Evolutionary conservation across 768 basidiomycete species (phyloP), one percentile per base, ranked within the genome.

Genomic region (Leccinum longicurvipes): DNA sequence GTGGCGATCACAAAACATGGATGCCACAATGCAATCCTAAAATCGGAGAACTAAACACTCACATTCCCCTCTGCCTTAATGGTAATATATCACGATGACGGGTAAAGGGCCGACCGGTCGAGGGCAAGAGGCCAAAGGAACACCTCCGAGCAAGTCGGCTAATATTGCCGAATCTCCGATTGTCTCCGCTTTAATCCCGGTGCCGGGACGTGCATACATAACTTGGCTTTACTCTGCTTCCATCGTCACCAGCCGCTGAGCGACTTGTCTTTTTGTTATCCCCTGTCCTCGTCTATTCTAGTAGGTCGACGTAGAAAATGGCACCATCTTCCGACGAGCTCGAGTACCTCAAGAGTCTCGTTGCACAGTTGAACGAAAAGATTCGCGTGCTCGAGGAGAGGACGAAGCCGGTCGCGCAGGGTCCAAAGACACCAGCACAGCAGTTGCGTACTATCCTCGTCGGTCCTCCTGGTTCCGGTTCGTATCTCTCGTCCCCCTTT

Each of bases 391-490:
- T 98, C 58, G 96, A 98, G 79, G 71, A 75, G 15, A 85, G 82
- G 70, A 77, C 81, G 49, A 89, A 87, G 72, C 67, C 70, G 8
- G 72, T 73, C 11, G 68, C 68, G 21, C 64, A 72, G 27, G 55
- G 69, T 17, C 69, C 77, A n/a, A 76, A 78, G 68, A 81, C 86
- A 27, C 89, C 91, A 51, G 84, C 83, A 23, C 80, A 83, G 66
- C 90, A 92, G 76, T 84, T 91, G 58, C 82, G 96, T 47, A 87
- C 96, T 63, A 93, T 99, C 64, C 81, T 99, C 64, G 78, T 99
- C 62, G 97, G 97, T 53, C 97, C 97, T 57, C 97, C 97, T 44
- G 97, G 97, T 64, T 92, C 97, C 67, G 96, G 96, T 96, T 63
- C 61, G 87, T 74, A 17, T 21, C 8, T 48, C 27, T 48, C 17